These are phyloP conservation scores for Graphilbum sp. DNA, from an alignment of 2,329 filamentous ascomycete species.

Conservation along the genomic window DNA sequence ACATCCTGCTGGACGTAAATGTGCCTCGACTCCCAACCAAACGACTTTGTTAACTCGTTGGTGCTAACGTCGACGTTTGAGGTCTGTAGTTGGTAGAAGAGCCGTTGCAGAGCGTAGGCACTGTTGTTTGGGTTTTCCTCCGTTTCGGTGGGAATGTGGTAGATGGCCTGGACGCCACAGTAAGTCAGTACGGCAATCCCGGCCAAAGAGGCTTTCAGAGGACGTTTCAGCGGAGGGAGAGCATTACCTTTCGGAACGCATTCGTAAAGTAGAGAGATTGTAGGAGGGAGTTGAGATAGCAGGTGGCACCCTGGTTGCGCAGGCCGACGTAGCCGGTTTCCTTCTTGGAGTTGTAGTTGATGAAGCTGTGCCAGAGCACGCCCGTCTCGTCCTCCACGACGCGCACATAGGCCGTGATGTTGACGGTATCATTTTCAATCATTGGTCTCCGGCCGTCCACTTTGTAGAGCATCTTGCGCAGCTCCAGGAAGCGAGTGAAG, in stretches of 20 bases:
- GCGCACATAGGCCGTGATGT: conserved; percentile 69
- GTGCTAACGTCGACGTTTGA: conserved; percentile 72
- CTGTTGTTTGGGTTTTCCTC: conserved; percentile 73
- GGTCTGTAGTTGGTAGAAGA: conserved; percentile 92
- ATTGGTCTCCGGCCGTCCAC: conserved; percentile 55
- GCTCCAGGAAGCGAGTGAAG: conserved; percentile 89
- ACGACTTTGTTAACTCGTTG: conserved; percentile 85
- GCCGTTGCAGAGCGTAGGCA: conserved; percentile 79
- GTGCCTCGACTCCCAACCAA: conserved; percentile 94
- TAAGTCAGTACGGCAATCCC: not conserved
- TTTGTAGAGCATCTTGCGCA: conserved; percentile 66
- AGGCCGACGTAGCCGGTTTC: conserved; percentile 94
- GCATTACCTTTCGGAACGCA: conserved; percentile 74
- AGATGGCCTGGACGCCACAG: conserved; percentile 51
- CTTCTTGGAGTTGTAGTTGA: conserved; percentile 97
- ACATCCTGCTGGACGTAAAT: conserved; percentile 99
- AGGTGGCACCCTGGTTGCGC: conserved; percentile 90
- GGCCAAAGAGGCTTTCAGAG: no score
- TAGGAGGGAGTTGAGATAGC: conserved; percentile 71
- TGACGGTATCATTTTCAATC: conserved; percentile 60
- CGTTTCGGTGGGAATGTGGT: conserved; percentile 84
- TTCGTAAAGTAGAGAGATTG: conserved; percentile 82
- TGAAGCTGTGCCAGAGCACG: conserved; percentile 80
- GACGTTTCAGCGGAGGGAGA: no score
- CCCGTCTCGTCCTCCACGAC: conserved; percentile 77